Base-by-base conservation (phyloP, 495 filamentous ascomycete genomes). In the Lichina pygmaea region DNA sequence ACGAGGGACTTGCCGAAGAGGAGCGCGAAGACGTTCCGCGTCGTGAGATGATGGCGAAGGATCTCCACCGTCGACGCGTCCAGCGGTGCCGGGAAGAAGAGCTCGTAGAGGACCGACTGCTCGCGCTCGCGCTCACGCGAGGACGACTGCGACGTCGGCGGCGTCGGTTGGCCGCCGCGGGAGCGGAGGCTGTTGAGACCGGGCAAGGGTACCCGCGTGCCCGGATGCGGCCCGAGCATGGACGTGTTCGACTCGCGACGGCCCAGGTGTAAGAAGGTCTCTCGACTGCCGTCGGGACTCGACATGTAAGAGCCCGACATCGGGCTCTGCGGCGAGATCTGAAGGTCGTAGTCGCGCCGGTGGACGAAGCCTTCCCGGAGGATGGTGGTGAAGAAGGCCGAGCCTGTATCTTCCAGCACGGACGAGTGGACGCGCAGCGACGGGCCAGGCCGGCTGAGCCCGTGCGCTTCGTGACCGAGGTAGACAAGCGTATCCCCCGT, bases 21-120 rank as follows among this genome's bases (percentile, higher is more conserved):
- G n/a, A 75, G 56, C 2, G 71, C 72, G 53, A 78, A 73, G 43
- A 77, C 64, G 50, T 78, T 77, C 38, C 73, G 62, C 6, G 72
- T 76, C 2, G 73, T 70, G 46, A 75, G 61, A 43, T 72, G 66
- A 48, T 74, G 58, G 7, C 69, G 59, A 9, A 71, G 52, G 16
- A 61, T 55, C 6, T 69, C 68, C 0, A 55, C 48, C 46, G 62
- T 67, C 46, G 60, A 55, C 40, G 60, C 44, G 38, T 64, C 62
- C 12, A 58, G 49, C 6, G 65, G 69, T 0, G 67, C 53, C 4
- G 69, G 64, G 48, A 76, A 71, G 54, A 64, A 71, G 48, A 77
- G 63, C 51, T 69, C 65, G 50, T 46, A 39, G n/a, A 46, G 36
- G 16, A 46, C 74, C 70, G 46, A 40, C 16, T 58, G 54, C 31